Conservation (phyloP, 2,329 filamentous ascomycete species). For the Penicillium rolfsii region DNA sequence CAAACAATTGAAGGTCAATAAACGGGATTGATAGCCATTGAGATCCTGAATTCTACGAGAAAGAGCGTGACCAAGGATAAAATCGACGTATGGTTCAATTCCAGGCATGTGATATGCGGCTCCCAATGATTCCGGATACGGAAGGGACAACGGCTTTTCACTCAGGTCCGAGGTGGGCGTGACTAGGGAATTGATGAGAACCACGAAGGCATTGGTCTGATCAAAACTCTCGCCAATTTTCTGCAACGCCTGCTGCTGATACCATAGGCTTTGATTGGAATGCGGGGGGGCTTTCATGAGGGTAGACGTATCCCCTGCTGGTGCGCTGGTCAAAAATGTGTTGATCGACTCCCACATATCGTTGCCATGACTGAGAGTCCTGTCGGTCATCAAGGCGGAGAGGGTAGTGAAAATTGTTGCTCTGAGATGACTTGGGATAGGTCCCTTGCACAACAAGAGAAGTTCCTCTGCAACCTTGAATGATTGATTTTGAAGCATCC, state of each 20-base stretch:
- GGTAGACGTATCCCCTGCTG: constrained; percentile 11
- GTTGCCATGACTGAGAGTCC: constrained; percentile 67
- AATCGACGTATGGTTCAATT: constrained; percentile 91
- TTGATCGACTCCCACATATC: constrained; percentile 66
- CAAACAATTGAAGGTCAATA: constrained; percentile 78
- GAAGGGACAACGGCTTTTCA: constrained; percentile 70
- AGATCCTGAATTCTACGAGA: constrained; percentile 67
- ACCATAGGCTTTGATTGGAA: constrained; percentile 45
- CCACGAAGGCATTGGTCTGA: constrained; percentile 81
- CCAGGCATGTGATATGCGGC: constrained; percentile 77
- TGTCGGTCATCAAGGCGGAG: constrained; percentile 73
- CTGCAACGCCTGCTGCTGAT: constrained; percentile 67
- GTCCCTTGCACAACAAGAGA: constrained; percentile 76
- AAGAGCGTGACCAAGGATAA: constrained; percentile 79
- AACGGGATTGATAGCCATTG: constrained; percentile 69
- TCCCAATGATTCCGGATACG: constrained; percentile 83
- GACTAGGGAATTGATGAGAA: constrained; percentile 73
- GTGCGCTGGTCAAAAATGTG: constrained; percentile 4
- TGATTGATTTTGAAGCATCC: constrained; percentile 68
- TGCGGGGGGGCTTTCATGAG: constrained; percentile 47
- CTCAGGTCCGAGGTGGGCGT: constrained; percentile 54
- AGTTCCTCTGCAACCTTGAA: constrained; percentile 74
- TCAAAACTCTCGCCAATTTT: constrained; percentile 80
- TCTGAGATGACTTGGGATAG: constrained; percentile 74
- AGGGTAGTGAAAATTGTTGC: constrained; percentile 83